These are phyloP conservation scores for Colletotrichum orbiculare DNA, from an alignment of 2,329 filamentous ascomycete genomes.

Conservation along the genomic window DNA sequence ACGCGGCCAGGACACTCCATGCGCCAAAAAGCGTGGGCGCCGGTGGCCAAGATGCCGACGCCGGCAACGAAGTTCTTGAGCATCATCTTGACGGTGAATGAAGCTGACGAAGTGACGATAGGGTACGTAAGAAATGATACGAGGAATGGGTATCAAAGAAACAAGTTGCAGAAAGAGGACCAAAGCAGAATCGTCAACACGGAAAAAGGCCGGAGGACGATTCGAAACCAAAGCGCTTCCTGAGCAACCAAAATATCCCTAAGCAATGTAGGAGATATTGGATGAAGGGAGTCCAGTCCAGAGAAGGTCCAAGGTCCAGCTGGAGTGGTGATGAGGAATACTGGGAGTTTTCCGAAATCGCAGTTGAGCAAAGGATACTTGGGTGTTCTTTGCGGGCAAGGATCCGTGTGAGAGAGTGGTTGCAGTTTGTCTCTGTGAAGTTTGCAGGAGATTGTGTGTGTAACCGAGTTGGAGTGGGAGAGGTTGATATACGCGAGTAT, in stretches of 20 bases:
- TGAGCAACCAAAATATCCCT: constrained; percentile 15
- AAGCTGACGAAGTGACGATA: constrained; percentile 1
- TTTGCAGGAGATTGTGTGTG: too few relatives aligned
- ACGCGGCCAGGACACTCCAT: constrained; percentile 82
- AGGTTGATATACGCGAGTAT: too few relatives aligned
- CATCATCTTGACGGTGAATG: constrained; percentile 39
- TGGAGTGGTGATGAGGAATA: constrained; percentile 11
- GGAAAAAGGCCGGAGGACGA: constrained; percentile 8
- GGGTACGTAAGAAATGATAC: constrained; percentile 24
- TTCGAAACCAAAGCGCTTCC: constrained; percentile 11
- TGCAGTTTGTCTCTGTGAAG: too few relatives aligned
- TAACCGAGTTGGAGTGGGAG: too few relatives aligned
- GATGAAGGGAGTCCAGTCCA: neutral
- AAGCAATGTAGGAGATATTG: constrained; percentile 12
- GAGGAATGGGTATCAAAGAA: constrained; percentile 30
- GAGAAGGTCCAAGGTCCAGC: constrained; percentile 19
- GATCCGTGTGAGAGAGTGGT: too few relatives aligned
- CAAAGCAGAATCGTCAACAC: constrained; percentile 3
- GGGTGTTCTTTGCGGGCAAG: neutral
- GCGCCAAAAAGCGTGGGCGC: constrained; percentile 82
- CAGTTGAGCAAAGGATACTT: constrained; percentile 18
- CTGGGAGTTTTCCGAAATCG: constrained; percentile 3
- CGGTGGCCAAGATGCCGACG: constrained; percentile 6
- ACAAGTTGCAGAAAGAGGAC: constrained; percentile 31
- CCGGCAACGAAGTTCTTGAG: constrained; percentile 1